These are phyloP conservation scores for Schwanniomyces etchellsii DNA, from an alignment of 1,139 yeast species.

Conservation along the genomic window DNA sequence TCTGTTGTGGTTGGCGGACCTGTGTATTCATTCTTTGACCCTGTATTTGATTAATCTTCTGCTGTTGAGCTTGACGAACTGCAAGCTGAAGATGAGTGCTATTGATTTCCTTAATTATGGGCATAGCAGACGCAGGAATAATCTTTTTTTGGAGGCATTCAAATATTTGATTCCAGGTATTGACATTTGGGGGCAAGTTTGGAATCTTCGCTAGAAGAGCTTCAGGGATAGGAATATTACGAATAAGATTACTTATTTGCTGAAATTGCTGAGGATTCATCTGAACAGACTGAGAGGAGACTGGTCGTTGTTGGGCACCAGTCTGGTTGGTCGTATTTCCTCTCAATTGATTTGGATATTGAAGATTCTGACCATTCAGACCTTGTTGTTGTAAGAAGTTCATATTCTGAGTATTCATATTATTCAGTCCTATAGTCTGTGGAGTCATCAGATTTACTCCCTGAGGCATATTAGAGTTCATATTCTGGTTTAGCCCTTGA, in stretches of 20 bases:
- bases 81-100: slow-evolving; percentile 44
- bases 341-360: neutral
- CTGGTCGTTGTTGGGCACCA: slow-evolving; percentile 3
- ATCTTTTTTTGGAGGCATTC: slow-evolving; percentile 59
- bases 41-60: slow-evolving; percentile 14
- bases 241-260: slow-evolving; percentile 31
- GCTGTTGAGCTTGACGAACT: slow-evolving; percentile 31
- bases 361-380: slow-evolving; percentile 10
- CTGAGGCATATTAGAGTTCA: slow-evolving; percentile 1
- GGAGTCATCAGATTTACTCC: neutral
- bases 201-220: slow-evolving; percentile 68
- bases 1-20: slow-evolving; percentile 10
- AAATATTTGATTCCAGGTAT: slow-evolving; percentile 79
- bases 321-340: neutral
- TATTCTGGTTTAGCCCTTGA: slow-evolving; percentile 7
- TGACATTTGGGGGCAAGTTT: slow-evolving; percentile 72
- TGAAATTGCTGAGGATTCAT: slow-evolving; percentile 22
- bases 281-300: slow-evolving; percentile 4
- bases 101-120: slow-evolving; percentile 56
- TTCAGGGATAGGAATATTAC: slow-evolving; percentile 69
- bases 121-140: slow-evolving; percentile 50
- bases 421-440: neutral
- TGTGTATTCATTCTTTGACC: slow-evolving; percentile 13
- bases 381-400: slow-evolving; percentile 45
- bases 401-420: slow-evolving; percentile 9